Evolutionary conservation across 345 rosid species (phyloP), one percentile per base, ranked within the genome.

Genomic region (Gossypium anomalum): DNA sequence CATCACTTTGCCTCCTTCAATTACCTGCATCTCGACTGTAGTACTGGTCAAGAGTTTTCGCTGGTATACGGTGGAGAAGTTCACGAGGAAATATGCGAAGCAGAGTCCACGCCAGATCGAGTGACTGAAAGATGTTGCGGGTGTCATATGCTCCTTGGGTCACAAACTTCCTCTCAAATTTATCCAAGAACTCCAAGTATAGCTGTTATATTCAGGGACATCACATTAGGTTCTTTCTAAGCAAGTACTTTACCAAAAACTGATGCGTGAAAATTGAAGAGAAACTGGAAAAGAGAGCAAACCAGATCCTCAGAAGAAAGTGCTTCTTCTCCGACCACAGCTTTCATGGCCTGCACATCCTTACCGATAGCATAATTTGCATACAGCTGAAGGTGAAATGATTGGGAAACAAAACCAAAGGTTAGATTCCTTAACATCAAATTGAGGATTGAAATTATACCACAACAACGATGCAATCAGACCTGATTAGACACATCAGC

Each of bases 301-400:
- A 93, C 98, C 98, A 94, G 83, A 75, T 94, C 98, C 86, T 94
- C 98, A 4, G 97, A 90, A 72, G 97, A 94, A 73, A 94, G 97
- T 23, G 98, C 98, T 90, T 94, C 98, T 79, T 92, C 98, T 89
- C 98, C 98, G 17, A 94, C 98, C 82, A 94, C 98, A 67, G 97
- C 97, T 84, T 94, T 90, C 98, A 94, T 94, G 60, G 98, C 98
- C 83, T 94, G 97, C 13, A 94, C 97, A 78, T 94, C 98, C 82
- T 94, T 92, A 67, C 98, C 98, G 74, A 92, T 94, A 27, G 97
- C 97, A 75, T 94, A 90, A 79, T 94, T 94, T 72, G 98, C 98
- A 81, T 94, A 94, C 62, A 94, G 80, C 98, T 93, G 90, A 67
- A 76, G 61, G 53, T 12, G 45, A 25, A 51, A 52, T 16, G 73